Percentiles rank a stretch among this genome's conserved stretches.
Evolutionary conservation across 768 basidiomycete genomes (phyloP).

Genomic region (Trametes maxima): DNA sequence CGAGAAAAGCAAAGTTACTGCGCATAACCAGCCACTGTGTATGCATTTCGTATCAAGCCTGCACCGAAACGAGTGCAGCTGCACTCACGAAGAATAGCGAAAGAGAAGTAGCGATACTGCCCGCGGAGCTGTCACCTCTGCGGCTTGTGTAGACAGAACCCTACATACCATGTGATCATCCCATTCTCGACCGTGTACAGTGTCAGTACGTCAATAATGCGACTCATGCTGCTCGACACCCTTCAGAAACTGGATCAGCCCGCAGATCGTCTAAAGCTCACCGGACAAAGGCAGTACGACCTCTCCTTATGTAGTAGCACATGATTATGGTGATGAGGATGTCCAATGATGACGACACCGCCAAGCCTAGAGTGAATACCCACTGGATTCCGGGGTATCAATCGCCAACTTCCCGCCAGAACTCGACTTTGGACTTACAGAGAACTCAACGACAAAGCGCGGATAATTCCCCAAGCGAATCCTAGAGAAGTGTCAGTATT

Average conservation of each 20-base stretch:
- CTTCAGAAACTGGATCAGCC: not conserved
- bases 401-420: no score
- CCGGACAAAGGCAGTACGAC: slow-evolving; percentile 23
- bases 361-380: slow-evolving; percentile 33
- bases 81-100: slow-evolving; percentile 30
- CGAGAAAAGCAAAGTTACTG: slow-evolving; percentile 30
- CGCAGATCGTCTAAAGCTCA: not conserved
- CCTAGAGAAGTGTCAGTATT: slow-evolving; percentile 3
- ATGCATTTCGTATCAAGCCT: no score
- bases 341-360: slow-evolving; percentile 28
- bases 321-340: slow-evolving; percentile 29
- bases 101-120: slow-evolving; percentile 26
- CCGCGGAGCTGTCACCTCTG: not conserved
- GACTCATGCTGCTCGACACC: slow-evolving; percentile 22
- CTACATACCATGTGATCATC: slow-evolving; percentile 29
- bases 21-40: slow-evolving; percentile 31
- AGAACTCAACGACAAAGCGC: slow-evolving; percentile 16
- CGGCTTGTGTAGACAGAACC: not conserved
- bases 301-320: slow-evolving; percentile 28
- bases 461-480: slow-evolving; percentile 22
- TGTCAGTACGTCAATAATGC: slow-evolving; percentile 26
- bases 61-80: not conserved
- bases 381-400: slow-evolving; percentile 19
- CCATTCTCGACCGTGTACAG: slow-evolving; percentile 34
- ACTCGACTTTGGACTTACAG: slow-evolving; percentile 8